Evolutionary conservation across 2,329 filamentous ascomycete species (phyloP).

Genomic region (Cryphonectria parasitica): DNA sequence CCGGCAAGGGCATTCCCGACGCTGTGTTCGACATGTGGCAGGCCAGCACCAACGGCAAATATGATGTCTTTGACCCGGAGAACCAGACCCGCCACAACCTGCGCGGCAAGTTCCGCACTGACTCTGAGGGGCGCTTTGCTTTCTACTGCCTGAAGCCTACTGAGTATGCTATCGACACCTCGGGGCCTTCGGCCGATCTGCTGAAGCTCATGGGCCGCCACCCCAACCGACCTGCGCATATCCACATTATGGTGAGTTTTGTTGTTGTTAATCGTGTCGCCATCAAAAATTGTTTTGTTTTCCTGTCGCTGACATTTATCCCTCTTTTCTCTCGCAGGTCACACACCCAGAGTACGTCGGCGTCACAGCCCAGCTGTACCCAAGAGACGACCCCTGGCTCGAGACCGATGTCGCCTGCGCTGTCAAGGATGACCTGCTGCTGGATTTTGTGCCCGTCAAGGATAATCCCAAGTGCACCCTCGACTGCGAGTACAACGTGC

Average conservation of each 20-base stretch:
- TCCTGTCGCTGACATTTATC: background rate
- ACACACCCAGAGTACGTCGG: conserved; percentile 60
- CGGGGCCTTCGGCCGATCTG: conserved; percentile 42
- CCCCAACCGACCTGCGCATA: conserved; percentile 34
- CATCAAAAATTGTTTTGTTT: background rate
- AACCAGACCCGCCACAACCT: conserved; percentile 65
- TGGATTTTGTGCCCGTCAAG: conserved; percentile 15
- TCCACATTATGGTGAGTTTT: conserved; percentile 33
- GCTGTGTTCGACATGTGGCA: conserved; percentile 66
- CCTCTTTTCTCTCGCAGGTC: conserved; percentile 20
- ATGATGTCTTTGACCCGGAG: conserved; percentile 65
- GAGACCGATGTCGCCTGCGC: conserved; percentile 42
- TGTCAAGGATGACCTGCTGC: conserved; percentile 20
- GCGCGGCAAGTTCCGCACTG: conserved; percentile 65
- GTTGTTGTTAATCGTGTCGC: background rate
- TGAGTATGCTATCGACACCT: conserved; percentile 64
- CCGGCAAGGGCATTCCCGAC: conserved; percentile 38
- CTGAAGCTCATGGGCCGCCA: conserved; percentile 34
- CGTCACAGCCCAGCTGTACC: conserved; percentile 71
- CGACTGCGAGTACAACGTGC: conserved; percentile 65
- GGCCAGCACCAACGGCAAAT: conserved; percentile 60
- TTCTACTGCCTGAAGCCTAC: conserved; percentile 69
- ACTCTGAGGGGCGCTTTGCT: conserved; percentile 63
- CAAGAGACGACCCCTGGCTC: conserved; percentile 60
- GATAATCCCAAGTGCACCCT: conserved; percentile 66